These are phyloP conservation scores for Inonotus hispidus DNA, from an alignment of 1,284 basidiomycete genomes.

Conservation along the genomic window DNA sequence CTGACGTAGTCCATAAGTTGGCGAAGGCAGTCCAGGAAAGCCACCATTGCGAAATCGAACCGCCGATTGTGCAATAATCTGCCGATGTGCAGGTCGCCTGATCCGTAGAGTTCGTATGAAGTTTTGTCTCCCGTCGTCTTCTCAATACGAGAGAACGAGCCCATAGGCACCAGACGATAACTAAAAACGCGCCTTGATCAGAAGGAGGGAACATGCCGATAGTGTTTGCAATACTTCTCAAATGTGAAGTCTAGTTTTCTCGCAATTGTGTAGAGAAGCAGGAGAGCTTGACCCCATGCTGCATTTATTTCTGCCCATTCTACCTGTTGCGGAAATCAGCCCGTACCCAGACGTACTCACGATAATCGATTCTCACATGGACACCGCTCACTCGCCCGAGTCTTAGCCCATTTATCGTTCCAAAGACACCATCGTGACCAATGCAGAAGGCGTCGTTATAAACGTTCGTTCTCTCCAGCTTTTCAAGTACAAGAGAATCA, in stretches of 20 bases:
- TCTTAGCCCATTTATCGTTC: conserved; percentile 94
- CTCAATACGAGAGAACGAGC: conserved; percentile 89
- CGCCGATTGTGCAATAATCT: conserved; percentile 89
- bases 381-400: conserved; percentile 81
- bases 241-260: conserved; percentile 86
- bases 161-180: conserved; percentile 86
- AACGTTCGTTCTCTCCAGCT: conserved; percentile 91
- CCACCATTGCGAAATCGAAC: conserved; percentile 95
- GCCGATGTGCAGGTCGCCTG: conserved; percentile 84
- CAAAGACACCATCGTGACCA: conserved; percentile 89
- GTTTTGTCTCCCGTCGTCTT: conserved; percentile 78
- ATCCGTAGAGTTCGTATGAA: conserved; percentile 85
- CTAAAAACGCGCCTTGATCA: conserved; percentile 36
- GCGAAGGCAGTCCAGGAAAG: conserved; percentile 90
- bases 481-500: conserved; percentile 71
- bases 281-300: conserved; percentile 95
- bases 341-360: not conserved
- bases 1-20: conserved; percentile 85
- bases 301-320: conserved; percentile 99
- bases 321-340: conserved; percentile 44
- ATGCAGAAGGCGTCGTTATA: conserved; percentile 99
- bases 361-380: conserved; percentile 41
- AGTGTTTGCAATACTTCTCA: conserved; percentile 54
- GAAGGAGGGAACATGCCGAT: conserved; percentile 7
- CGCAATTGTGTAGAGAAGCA: conserved; percentile 87